Evolutionary conservation across 495 filamentous ascomycete genomes (phyloP).

Genomic region (Evernia prunastri): DNA sequence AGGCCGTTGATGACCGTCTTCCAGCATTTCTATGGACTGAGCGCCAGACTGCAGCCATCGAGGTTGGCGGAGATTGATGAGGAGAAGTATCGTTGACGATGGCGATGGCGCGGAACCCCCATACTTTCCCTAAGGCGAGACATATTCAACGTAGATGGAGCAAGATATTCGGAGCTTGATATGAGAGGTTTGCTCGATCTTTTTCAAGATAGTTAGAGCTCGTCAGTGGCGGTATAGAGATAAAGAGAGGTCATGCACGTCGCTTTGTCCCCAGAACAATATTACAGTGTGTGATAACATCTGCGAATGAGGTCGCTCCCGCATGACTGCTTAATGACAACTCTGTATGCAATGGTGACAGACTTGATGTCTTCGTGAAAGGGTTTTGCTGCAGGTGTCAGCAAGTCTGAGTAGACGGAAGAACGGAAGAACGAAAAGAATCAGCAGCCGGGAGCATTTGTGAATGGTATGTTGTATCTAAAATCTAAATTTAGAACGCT

Average conservation of each 20-base stretch:
- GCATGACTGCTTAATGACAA: not conserved
- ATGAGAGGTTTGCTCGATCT: not conserved
- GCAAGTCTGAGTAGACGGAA: not conserved
- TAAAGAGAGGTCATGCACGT: not conserved
- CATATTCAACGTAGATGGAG: not conserved
- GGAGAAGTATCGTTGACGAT: not conserved
- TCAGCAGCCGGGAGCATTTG: no score
- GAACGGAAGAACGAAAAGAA: not conserved
- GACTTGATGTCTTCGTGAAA: not conserved
- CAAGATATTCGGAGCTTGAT: not conserved
- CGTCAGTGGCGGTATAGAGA: not conserved
- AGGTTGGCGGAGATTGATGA: slow-evolving; percentile 1
- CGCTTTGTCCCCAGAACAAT: not conserved
- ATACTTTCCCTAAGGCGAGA: not conserved
- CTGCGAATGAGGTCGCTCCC: not conserved
- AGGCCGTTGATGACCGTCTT: slow-evolving; percentile 2
- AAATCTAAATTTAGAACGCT: slow-evolving; percentile 6
- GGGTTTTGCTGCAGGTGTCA: not conserved
- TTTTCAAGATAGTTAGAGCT: not conserved
- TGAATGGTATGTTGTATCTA: no score
- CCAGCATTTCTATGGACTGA: slow-evolving; percentile 5
- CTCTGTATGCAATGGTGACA: not conserved
- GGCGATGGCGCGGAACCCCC: not conserved
- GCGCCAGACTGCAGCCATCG: not conserved
- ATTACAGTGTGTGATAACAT: not conserved